Conservation (phyloP, 768 basidiomycete species). For the Clavaria fumosa region DNA sequence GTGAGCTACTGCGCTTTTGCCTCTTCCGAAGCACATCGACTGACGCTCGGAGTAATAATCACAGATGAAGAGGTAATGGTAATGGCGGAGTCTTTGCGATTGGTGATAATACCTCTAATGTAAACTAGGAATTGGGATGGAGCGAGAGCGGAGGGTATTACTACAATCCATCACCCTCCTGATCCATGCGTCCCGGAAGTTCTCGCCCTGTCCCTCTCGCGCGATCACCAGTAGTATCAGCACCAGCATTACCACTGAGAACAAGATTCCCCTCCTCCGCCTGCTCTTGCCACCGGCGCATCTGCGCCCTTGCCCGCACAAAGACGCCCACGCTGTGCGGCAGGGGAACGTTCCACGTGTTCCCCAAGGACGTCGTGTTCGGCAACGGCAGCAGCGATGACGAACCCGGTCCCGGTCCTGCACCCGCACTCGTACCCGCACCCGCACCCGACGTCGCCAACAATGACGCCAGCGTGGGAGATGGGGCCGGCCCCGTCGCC, state of each 20-base stretch:
- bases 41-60: not conserved
- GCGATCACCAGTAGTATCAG: too few relatives aligned
- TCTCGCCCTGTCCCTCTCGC: too few relatives aligned
- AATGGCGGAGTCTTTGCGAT: slow-evolving; percentile 14
- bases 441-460: slow-evolving; percentile 37
- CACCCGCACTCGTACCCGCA: slow-evolving; percentile 25
- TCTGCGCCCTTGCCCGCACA: too few relatives aligned
- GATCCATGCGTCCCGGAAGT: too few relatives aligned
- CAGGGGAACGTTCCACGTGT: slow-evolving; percentile 11
- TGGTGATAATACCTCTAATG: not conserved
- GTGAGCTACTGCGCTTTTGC: too few relatives aligned
- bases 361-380: slow-evolving; percentile 22
- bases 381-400: slow-evolving; percentile 12
- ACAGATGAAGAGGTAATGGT: slow-evolving; percentile 19
- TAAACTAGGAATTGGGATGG: not conserved
- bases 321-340: not conserved
- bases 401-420: slow-evolving; percentile 14
- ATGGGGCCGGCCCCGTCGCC: slow-evolving; percentile 46
- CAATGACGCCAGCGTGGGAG: slow-evolving; percentile 34
- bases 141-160: not conserved
- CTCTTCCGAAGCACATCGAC: not conserved
- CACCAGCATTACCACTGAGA: too few relatives aligned
- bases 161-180: not conserved
- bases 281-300: too few relatives aligned
- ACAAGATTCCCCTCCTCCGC: too few relatives aligned